Base-by-base conservation (phyloP, 805 yeast species). In the Lipomyces oligophaga region DNA sequence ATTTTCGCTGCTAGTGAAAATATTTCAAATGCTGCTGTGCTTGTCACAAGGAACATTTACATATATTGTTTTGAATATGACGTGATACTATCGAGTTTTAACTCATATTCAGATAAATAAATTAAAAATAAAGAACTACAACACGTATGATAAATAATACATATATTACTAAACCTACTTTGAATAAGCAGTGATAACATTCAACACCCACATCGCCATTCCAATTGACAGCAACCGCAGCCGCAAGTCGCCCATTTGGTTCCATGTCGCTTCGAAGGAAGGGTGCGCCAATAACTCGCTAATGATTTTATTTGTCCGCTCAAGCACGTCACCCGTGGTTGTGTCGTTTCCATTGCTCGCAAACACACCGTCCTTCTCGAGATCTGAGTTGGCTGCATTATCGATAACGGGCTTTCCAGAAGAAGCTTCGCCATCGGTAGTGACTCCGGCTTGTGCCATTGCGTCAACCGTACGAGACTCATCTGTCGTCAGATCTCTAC, bases 131-230 rank as follows among this genome's bases (percentile, higher is more conserved):
- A n/a, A n/a, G n/a, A n/a, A n/a, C n/a, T n/a, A n/a, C n/a, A n/a
- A n/a, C n/a, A n/a, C n/a, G n/a, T n/a, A n/a, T n/a, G n/a, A n/a
- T n/a, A n/a, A n/a, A n/a, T n/a, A n/a, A n/a, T n/a, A n/a, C n/a
- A n/a, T n/a, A n/a, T n/a, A 26, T 26, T 10, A 26, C 30, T 11
- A 33, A 33, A 8, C 11, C 13, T 34, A 31, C 28, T 19, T 16
- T n/a, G 43, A 35, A 13, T 41, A 34, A 1, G 41, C 54, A 31
- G 13, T 13, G 5, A 44, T 51, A 27, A 50, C 40, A 32, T 50
- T 50, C 20, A 43, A 32, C 31, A 40, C 49, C 55, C 55, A 50
- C 55, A 50, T 50, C 16, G 34, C 25, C n/a, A 47, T 25, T 43
- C 47, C 15, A 5, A 50, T 27, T 5, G 32, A 15, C 26, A 44